Conservation (phyloP, 1,284 basidiomycete genomes). For the Ganoderma multipileum region DNA sequence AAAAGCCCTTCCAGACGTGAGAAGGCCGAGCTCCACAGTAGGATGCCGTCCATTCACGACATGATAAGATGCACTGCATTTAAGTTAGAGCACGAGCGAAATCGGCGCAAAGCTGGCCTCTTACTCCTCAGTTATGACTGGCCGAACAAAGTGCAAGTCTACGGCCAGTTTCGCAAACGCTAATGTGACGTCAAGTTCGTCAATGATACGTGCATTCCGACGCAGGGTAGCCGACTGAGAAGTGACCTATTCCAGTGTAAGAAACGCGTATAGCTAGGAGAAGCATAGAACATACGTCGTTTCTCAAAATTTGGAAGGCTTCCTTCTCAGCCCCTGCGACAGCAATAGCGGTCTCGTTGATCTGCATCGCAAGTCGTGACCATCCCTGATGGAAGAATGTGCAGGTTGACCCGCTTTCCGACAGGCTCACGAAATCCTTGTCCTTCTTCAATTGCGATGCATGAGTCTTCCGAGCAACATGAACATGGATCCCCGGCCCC, state of each 20-base stretch:
- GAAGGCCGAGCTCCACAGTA: slow-evolving; percentile 89
- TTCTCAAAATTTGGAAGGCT: slow-evolving; percentile 73
- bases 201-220: slow-evolving; percentile 81
- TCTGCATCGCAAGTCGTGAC: slow-evolving; percentile 73
- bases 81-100: background rate
- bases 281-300: slow-evolving; percentile 55
- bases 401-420: slow-evolving; percentile 70
- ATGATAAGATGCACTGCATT: slow-evolving; percentile 63
- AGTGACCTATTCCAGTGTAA: slow-evolving; percentile 58
- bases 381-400: slow-evolving; percentile 81
- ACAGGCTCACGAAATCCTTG: slow-evolving; percentile 59
- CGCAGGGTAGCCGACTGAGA: slow-evolving; percentile 62
- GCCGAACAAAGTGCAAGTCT: slow-evolving; percentile 82
- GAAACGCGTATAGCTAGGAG: background rate
- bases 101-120: background rate
- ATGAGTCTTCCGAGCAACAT: slow-evolving; percentile 72
- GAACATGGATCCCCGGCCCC: slow-evolving; percentile 77
- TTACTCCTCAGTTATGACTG: slow-evolving; percentile 75
- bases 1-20: slow-evolving; percentile 78
- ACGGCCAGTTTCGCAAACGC: slow-evolving; percentile 85
- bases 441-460: slow-evolving; percentile 54
- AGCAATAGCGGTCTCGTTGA: slow-evolving; percentile 62
- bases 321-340: slow-evolving; percentile 70
- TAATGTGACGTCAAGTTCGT: slow-evolving; percentile 89
- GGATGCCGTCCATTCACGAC: slow-evolving; percentile 90